Evolutionary conservation across 192 early-diverging fungal species (phyloP).

Genomic region (Umbelopsis sp.): DNA sequence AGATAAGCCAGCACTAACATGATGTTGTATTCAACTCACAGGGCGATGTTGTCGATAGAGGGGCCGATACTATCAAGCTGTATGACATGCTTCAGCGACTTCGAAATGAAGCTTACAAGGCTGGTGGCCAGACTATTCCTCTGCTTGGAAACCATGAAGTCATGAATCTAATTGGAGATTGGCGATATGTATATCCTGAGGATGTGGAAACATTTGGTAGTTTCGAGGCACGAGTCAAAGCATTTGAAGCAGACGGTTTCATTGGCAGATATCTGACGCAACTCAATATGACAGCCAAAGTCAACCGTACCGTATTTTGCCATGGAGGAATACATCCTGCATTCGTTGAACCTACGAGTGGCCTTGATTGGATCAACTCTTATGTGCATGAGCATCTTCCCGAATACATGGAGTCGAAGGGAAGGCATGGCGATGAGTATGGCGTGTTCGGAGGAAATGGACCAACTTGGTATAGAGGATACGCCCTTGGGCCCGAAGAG

Average conservation of each 20-base stretch:
- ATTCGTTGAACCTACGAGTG: conserved; percentile 18
- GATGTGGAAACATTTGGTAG: conserved; percentile 61
- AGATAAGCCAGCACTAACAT: neutral
- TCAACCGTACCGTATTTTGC: conserved; percentile 59
- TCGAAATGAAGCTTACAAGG: conserved; percentile 52
- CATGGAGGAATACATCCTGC: conserved; percentile 58
- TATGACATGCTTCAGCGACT: conserved; percentile 64
- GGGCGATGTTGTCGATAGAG: conserved; percentile 79
- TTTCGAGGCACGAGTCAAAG: conserved; percentile 37
- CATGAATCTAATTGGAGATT: conserved; percentile 64
- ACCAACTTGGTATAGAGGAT: conserved; percentile 60
- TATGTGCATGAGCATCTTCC: conserved; percentile 35
- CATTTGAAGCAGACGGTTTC: conserved; percentile 53
- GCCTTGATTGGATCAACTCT: conserved; percentile 54
- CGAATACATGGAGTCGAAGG: conserved; percentile 24
- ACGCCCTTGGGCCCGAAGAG: conserved; percentile 52
- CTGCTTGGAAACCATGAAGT: conserved; percentile 60
- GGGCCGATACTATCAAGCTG: conserved; percentile 68
- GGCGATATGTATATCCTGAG: conserved; percentile 56
- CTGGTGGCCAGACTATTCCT: conserved; percentile 50
- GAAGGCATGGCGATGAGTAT: conserved; percentile 22
- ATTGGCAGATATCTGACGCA: conserved; percentile 48
- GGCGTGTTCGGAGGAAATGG: conserved; percentile 38
- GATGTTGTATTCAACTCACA: conserved; percentile 16
- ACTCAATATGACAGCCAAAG: conserved; percentile 47